Evolutionary conservation across 306 rosid species (phyloP).

Genomic region (Prunus kanzakura): DNA sequence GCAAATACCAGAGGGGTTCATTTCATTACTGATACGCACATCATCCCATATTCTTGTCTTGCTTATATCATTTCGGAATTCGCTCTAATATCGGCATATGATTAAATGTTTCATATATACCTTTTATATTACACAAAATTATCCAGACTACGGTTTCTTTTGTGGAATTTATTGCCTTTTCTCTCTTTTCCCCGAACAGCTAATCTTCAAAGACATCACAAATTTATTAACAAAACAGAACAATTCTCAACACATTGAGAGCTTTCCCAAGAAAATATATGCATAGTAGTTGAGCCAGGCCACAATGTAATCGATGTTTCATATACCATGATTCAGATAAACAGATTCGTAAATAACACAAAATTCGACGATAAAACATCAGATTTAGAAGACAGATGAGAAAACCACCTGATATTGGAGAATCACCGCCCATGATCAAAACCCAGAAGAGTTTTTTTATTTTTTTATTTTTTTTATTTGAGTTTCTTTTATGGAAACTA

Average conservation of each 20-base stretch:
- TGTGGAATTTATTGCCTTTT: not conserved
- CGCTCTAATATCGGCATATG: not conserved
- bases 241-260: not conserved
- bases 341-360: not conserved
- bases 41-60: not conserved
- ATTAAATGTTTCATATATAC: not conserved
- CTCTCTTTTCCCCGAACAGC: not conserved
- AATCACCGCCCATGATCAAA: constrained; percentile 17
- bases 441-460: not conserved
- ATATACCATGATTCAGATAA: not conserved
- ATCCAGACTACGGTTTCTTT: not conserved
- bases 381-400: not conserved
- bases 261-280: not conserved
- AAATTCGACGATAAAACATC: not conserved
- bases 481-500: not conserved
- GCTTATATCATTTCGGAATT: not conserved
- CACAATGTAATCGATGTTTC: not conserved
- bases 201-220: not conserved
- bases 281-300: not conserved
- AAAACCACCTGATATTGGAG: constrained; percentile 8
- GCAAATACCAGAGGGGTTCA: not conserved
- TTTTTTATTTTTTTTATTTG: not conserved
- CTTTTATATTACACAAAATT: not conserved
- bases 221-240: not conserved
- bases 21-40: not conserved